Base-by-base conservation (phyloP, 2,329 filamentous ascomycete species). In the Tolypocladium inflatum region DNA sequence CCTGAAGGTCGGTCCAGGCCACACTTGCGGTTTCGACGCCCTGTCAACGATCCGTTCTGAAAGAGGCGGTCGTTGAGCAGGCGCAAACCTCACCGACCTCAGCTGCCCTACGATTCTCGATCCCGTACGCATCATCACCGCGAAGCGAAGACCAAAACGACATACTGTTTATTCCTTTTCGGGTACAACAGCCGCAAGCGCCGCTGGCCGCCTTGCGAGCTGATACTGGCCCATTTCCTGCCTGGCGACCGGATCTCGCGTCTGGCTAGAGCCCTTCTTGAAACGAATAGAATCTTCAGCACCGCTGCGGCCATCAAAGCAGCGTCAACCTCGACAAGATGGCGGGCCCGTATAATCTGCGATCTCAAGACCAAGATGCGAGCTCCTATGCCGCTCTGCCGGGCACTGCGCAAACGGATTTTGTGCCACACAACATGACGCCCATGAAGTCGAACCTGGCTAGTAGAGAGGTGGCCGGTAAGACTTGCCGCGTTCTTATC, bases 381-480 rank as follows among this genome's bases (percentile, higher is more conserved):
- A 66, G 52, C 57, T 58, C 64, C 15, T 74, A 73, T 59, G 67
- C 69, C 30, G 55, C 66, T 4, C 61, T 74, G 55, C 72, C 72
- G 8, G 71, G 71, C 52, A 69, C 71, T 3, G 62, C 60, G 17
- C 60, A 63, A 41, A 63, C 60, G 7, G 65, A 60, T 10, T 69
- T 69, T 56, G 65, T 73, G 13, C 57, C 63, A 21, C 64, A 68
- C 50, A 71, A 74, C 48, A 63, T 64, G 56, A 71, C 71, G 11
- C 60, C 66, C 0, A 62, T 73, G 60, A 73, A 74, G 60, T 65
- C 63, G 2, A 66, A 64, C 38, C 59, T 73, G 23, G 56, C 61
- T n/a, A 59, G 62, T 11, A 61, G 62, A 55, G 67, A 68, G 39
- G 59, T 65, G 19, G 59, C 63, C 54, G 72, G 72, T 69, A 66